Base-by-base conservation (phyloP, 306 rosid genomes). In the Morella rubra region DNA sequence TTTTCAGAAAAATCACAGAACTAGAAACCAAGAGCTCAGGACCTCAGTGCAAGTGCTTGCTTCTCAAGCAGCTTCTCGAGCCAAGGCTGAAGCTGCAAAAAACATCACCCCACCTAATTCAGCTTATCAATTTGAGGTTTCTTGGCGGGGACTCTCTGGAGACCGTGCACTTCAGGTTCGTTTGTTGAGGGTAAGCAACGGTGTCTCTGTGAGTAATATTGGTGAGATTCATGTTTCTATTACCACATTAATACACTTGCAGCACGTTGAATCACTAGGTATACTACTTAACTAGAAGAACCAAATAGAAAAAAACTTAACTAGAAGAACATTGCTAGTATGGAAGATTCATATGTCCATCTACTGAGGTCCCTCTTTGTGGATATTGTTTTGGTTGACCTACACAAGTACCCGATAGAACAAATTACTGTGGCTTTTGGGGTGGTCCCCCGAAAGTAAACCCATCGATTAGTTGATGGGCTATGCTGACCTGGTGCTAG, bases 41-140 rank as follows among this genome's bases (percentile, higher is more conserved):
- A 53, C 81, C 58, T 88, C 97, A 40, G 86, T 91, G 72, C 89
- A 95, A 82, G 89, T 91, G 73, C 89, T 95, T 71, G 96, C 99
- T 82, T 92, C 93, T 76, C 88, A 78, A 70, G 97, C 92, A 11
- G 91, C 97, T 72, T 86, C 90, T 72, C 86, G 78, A 79, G 97
- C 88, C 67, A 80, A 77, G 91, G 83, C 84, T 66, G 92, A 91
- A 78, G 93, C 93, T 77, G 90, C 88, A 16, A 85, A 89, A 77
- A 89, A 85, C 58, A 80, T 92, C 32, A 80, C 86, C 65, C 79
- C 96, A 1, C 97, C 97, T 73, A 89, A 84, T 71, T 88, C 99
- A 40, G 99, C 99, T 46, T 95, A 90, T 86, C 93, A 95, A 68
- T 95, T 95, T 84, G 99, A 95, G 88, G 83, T 58, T 71, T 89